Base-by-base conservation (phyloP, 768 basidiomycete genomes). In the Mycena indigotica region DNA sequence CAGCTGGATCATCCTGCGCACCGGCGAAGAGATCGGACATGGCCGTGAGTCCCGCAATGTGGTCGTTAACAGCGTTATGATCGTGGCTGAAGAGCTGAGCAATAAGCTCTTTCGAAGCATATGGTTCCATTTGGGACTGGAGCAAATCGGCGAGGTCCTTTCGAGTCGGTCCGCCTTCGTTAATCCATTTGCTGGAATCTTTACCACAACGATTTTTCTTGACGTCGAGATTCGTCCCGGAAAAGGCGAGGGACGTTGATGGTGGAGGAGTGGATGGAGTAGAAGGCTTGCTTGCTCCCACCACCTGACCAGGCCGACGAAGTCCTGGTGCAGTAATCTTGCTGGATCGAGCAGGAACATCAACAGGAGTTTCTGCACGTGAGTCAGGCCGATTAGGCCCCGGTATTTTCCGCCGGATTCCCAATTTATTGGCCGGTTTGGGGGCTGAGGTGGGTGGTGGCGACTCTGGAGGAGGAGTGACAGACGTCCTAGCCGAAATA, bases 31-130 rank as follows among this genome's bases (percentile, higher is more conserved):
- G 88, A 2, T 95, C 92, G 52, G 85, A 81, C 21, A 98, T 78
- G 49, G 75, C 79, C 5, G 82, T 77, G 52, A 98, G 72, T 5
- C 91, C 96, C n/a, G 78, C 77, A 52, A 96, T 81, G 66, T 91
- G 87, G 69, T 98, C 97, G 65, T 93, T 95, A 62, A 98, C 88
- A 5, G 95, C 93, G 63, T 89, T 92, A 70, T 98, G 97, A 65
- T 97, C 97, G 58, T 90, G 91, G 67, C 96, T 98, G 77, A 98
- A 99, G 26, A 99, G 78, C 26, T 84, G 84, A 4, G 83, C 72
- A 13, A 90, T 71, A 2, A 98, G 73, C 2, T 95, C 89, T 59
- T 88, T 86, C 3, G 89, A 89, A 5, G 84, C 80, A 66, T 89
- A 83, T 8, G 86, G 81, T 63, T 95, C 94, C 94, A 98, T 98